These are phyloP conservation scores for Cyclotella sp. DNA, from an alignment of 108 stramenopile species.

Conservation along the genomic window DNA sequence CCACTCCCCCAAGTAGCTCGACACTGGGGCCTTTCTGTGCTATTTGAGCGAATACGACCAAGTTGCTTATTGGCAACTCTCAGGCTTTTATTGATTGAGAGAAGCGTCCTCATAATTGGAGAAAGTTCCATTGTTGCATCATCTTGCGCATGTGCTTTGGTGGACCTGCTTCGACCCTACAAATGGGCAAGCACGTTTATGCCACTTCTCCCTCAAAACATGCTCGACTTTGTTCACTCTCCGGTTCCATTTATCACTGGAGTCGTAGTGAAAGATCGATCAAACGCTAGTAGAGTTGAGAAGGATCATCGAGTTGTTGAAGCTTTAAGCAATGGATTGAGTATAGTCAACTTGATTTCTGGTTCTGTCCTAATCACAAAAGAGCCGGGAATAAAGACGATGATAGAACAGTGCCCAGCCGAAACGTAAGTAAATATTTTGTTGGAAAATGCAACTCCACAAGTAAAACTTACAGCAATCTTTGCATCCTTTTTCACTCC, in stretches of 20 bases:
- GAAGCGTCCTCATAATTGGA: constrained; percentile 35
- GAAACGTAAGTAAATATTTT: constrained; percentile 8
- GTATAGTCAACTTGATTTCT: constrained; percentile 23
- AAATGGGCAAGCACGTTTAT: constrained; percentile 48
- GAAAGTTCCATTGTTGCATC: constrained; percentile 30
- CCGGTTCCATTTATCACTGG: constrained; percentile 41
- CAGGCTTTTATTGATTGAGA: constrained; percentile 39
- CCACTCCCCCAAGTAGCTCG: constrained; percentile 42
- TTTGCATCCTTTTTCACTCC: background rate
- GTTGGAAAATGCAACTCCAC: background rate
- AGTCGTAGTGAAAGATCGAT: constrained; percentile 1
- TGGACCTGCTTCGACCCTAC: constrained; percentile 39
- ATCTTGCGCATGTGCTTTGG: constrained; percentile 26
- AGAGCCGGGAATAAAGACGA: constrained; percentile 15
- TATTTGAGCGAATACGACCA: constrained; percentile 24
- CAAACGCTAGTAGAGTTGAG: background rate
- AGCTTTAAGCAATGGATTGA: constrained; percentile 32
- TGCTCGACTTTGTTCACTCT: constrained; percentile 49
- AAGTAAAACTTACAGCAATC: background rate
- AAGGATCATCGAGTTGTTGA: constrained; percentile 19
- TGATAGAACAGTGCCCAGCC: constrained; percentile 10
- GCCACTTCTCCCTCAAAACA: constrained; percentile 40
- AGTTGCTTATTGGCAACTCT: constrained; percentile 19
- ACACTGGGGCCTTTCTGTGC: constrained; percentile 35
- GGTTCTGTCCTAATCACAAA: constrained; percentile 11